A percentile compares a stretch with the other conserved stretches of the same genome.
These are phyloP conservation scores for Termitomyces sp. DNA, from an alignment of 768 basidiomycete genomes.

Conservation along the genomic window DNA sequence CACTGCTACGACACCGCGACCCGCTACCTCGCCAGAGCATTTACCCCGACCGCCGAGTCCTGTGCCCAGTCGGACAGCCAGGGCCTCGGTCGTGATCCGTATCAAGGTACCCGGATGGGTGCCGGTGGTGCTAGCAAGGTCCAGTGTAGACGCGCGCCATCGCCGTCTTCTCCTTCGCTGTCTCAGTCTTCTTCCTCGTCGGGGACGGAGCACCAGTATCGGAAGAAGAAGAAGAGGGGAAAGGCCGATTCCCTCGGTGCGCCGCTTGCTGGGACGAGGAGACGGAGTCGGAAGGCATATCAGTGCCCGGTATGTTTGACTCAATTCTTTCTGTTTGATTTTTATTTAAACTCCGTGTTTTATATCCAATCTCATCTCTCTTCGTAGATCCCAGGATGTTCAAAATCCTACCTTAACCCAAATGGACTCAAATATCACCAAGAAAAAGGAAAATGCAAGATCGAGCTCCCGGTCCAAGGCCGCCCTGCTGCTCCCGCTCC, in stretches of 20 bases:
- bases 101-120: neutral
- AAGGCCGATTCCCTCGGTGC: slow-evolving; percentile 1
- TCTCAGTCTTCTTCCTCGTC: neutral
- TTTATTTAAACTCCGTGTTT: neutral
- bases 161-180: neutral
- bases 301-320: slow-evolving; percentile 39
- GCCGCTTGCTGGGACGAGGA: slow-evolving; percentile 6
- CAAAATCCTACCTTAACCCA: slow-evolving; percentile 61
- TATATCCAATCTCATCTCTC: neutral
- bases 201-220: neutral
- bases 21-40: neutral
- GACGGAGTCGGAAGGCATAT: slow-evolving; percentile 37
- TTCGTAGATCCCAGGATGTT: slow-evolving; percentile 40
- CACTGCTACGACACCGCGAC: slow-evolving; percentile 17
- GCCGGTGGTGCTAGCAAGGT: neutral
- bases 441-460: slow-evolving; percentile 60
- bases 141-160: neutral
- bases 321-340: neutral
- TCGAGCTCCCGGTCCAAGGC: slow-evolving; percentile 19
- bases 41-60: neutral
- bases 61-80: neutral
- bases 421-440: slow-evolving; percentile 67
- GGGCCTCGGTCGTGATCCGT: neutral
- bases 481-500: neutral
- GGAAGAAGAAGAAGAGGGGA: slow-evolving; percentile 1